These are phyloP conservation scores for Cordyceps militaris DNA, from an alignment of 2,329 filamentous ascomycete species.

Conservation along the genomic window DNA sequence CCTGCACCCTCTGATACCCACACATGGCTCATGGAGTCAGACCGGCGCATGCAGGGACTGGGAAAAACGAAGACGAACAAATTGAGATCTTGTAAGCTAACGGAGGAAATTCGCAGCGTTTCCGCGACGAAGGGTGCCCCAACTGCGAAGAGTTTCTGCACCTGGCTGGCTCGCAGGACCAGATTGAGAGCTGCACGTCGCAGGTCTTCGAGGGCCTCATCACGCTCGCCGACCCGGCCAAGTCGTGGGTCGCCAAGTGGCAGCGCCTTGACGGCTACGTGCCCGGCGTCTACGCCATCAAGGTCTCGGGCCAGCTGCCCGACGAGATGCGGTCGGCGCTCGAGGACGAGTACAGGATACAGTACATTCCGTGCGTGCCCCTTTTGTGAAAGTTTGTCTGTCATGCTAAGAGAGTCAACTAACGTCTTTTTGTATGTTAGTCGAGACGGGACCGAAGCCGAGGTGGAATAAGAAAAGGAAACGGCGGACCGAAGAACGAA, in stretches of 20 bases:
- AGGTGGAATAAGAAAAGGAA: constrained; percentile 24
- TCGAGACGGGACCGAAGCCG: constrained; percentile 42
- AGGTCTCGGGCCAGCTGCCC: constrained; percentile 76
- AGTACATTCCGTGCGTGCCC: constrained; percentile 57
- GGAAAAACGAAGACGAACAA: background rate
- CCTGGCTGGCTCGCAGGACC: constrained; percentile 69
- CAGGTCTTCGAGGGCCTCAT: constrained; percentile 94
- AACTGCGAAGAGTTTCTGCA: constrained; percentile 94
- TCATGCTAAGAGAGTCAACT: background rate
- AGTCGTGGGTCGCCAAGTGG: constrained; percentile 95
- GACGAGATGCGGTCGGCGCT: constrained; percentile 56
- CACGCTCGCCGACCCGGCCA: constrained; percentile 70
- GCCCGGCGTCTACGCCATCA: constrained; percentile 84
- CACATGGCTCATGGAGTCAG: too few relatives aligned
- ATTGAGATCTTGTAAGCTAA: background rate
- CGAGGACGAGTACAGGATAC: constrained; percentile 56
- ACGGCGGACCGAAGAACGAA: background rate
- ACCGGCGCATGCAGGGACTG: too few relatives aligned
- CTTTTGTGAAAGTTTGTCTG: background rate
- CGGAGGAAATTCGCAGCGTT: constrained; percentile 50
- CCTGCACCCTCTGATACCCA: background rate
- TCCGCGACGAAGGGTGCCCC: constrained; percentile 80
- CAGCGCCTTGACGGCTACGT: constrained; percentile 86
- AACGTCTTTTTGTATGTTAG: constrained; percentile 22
- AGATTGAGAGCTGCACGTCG: constrained; percentile 87